Evolutionary conservation across 768 basidiomycete species (phyloP).

Genomic region (Lepiota subincarnata): DNA sequence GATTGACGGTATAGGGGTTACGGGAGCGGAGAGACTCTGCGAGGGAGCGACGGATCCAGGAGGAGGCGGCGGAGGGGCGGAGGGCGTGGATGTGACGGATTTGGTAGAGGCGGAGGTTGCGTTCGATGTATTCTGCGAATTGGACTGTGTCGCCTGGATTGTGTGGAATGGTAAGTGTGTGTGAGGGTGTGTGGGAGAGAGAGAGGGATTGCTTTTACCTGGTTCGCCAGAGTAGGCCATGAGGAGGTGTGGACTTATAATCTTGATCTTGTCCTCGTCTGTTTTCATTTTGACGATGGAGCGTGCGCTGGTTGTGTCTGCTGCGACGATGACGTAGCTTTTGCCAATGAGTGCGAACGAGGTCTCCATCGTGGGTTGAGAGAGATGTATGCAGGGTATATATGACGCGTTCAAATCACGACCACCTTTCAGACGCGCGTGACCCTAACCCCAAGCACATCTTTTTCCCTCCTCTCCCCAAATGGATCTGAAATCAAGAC

Average conservation of each 20-base stretch:
- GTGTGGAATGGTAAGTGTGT: too few relatives aligned
- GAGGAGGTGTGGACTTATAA: conserved; percentile 82
- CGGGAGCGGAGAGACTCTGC: conserved; percentile 88
- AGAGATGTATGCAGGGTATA: neutral
- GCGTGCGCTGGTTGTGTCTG: conserved; percentile 83
- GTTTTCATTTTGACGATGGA: conserved; percentile 98
- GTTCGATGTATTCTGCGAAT: conserved; percentile 94
- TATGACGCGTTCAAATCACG: conserved; percentile 9
- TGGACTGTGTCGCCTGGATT: conserved; percentile 86
- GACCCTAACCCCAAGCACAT: conserved; percentile 12
- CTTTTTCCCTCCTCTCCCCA: neutral
- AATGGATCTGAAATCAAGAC: conserved; percentile 26
- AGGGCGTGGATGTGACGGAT: conserved; percentile 91
- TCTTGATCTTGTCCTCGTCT: conserved; percentile 96
- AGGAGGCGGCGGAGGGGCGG: conserved; percentile 85
- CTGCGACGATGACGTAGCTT: conserved; percentile 88
- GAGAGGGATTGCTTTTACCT: conserved; percentile 40
- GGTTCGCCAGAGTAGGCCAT: conserved; percentile 97
- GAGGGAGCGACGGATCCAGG: conserved; percentile 90
- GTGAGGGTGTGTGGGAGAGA: neutral
- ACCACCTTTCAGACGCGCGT: conserved; percentile 3
- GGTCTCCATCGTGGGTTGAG: conserved; percentile 67
- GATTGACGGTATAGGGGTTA: conserved; percentile 85
- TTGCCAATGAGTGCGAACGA: conserved; percentile 91
- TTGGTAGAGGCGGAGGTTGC: conserved; percentile 93